A percentile compares a stretch with the other conserved stretches of the same genome.
Conservation (phyloP, 1,284 basidiomycete species). For the Marasmius fiardii region DNA sequence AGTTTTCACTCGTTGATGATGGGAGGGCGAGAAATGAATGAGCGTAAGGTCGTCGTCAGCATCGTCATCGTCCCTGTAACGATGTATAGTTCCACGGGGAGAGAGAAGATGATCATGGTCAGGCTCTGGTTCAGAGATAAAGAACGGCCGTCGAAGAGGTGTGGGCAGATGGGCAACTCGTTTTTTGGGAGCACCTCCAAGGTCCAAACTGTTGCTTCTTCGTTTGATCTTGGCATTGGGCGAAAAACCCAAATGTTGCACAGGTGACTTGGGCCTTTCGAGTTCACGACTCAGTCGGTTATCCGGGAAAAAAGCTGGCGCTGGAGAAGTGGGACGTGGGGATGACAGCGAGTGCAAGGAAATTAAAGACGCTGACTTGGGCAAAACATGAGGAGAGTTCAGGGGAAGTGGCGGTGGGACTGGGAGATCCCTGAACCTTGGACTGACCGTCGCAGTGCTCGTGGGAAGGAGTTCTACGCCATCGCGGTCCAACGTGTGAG, state of each 20-base stretch:
- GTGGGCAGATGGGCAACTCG: not conserved
- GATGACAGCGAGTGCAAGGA: not conserved
- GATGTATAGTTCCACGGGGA: not conserved
- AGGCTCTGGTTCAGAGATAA: slow-evolving; percentile 11
- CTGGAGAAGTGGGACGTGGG: not conserved
- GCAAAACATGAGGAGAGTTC: not conserved
- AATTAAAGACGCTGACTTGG: not conserved
- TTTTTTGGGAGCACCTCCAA: not conserved
- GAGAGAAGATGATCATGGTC: slow-evolving; percentile 3
- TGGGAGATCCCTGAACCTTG: slow-evolving; percentile 10
- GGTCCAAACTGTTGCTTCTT: slow-evolving; percentile 7
- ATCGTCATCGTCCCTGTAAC: slow-evolving; percentile 1
- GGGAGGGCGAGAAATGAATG: not conserved
- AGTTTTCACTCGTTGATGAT: not conserved
- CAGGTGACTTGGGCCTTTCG: slow-evolving; percentile 13
- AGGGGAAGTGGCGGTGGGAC: slow-evolving; percentile 12
- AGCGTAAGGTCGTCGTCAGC: not conserved
- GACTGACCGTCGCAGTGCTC: slow-evolving; percentile 8
- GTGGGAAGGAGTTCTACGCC: slow-evolving; percentile 12
- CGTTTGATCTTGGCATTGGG: slow-evolving; percentile 9
- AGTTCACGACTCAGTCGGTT: slow-evolving; percentile 2
- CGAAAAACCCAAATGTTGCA: slow-evolving; percentile 11
- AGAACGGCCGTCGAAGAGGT: slow-evolving; percentile 8
- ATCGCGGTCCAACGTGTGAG: slow-evolving; percentile 6
- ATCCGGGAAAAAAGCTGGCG: not conserved